Percentiles rank a stretch among this genome's conserved stretches.
Evolutionary conservation across 371 early-diverging fungal species (phyloP).

Genomic region (Apophysomyces ossiformis): DNA sequence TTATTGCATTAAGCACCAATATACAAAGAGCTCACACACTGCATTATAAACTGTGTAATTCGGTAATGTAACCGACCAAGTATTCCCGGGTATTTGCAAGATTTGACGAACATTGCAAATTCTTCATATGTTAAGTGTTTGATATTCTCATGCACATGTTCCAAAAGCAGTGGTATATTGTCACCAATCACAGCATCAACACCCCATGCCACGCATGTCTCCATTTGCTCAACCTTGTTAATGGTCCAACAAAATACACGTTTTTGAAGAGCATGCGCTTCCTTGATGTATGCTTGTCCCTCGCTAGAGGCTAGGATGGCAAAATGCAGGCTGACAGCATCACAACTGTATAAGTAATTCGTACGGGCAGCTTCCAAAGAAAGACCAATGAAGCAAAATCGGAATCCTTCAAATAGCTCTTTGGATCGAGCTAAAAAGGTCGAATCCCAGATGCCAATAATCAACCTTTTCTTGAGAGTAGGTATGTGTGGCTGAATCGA

Average conservation of each 20-base stretch:
- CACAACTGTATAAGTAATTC: conserved; percentile 55
- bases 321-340: conserved; percentile 59
- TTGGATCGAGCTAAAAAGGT: conserved; percentile 58
- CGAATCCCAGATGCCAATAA: conserved; percentile 70
- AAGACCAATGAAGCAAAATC: conserved; percentile 60
- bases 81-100: conserved; percentile 17
- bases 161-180: conserved; percentile 42
- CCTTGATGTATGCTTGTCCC: conserved; percentile 56
- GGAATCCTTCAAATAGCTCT: conserved; percentile 43
- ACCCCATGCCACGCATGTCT: conserved; percentile 51
- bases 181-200: conserved; percentile 64
- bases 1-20: too few species aligned
- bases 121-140: conserved; percentile 23
- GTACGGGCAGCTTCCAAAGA: conserved; percentile 54
- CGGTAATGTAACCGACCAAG: too few species aligned
- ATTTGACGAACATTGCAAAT: conserved; percentile 16
- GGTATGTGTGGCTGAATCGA: conserved; percentile 14
- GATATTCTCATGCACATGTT: conserved; percentile 33
- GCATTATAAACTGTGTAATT: too few species aligned
- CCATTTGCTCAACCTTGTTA: conserved; percentile 55
- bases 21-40: too few species aligned
- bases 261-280: conserved; percentile 55
- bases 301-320: conserved; percentile 48
- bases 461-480: conserved; percentile 45
- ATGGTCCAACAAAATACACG: conserved; percentile 65